Evolutionary conservation across 1,139 yeast species (phyloP).

Genomic region (Kurtzmaniella natalensis): DNA sequence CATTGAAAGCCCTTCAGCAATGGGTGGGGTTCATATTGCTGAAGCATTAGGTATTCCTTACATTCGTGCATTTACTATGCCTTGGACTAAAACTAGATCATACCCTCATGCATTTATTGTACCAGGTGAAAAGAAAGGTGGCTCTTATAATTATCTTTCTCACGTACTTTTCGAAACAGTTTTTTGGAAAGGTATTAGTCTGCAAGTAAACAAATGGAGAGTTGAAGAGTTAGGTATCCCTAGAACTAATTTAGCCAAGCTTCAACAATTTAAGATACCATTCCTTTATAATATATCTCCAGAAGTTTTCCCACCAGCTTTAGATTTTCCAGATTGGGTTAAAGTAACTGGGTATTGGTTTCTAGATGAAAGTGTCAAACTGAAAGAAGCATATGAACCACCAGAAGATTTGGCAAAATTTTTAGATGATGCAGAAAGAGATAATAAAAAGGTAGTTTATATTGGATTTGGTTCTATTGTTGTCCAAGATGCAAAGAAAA

Average conservation of each 20-base stretch:
- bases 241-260: constrained; percentile 61
- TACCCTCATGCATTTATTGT: constrained; percentile 96
- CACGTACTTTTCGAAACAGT: constrained; percentile 90
- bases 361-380: constrained; percentile 59
- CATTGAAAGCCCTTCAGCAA: constrained; percentile 91
- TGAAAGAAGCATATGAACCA: constrained; percentile 52
- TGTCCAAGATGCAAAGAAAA: constrained; percentile 71
- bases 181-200: constrained; percentile 91
- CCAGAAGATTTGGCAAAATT: constrained; percentile 58
- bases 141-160: constrained; percentile 86
- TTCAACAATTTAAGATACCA: constrained; percentile 80
- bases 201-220: constrained; percentile 88
- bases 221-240: constrained; percentile 58
- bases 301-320: constrained; percentile 82
- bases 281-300: constrained; percentile 89
- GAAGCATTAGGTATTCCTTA: constrained; percentile 88
- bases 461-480: constrained; percentile 97
- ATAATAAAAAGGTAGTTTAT: constrained; percentile 70
- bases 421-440: constrained; percentile 55
- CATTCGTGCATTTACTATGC: constrained; percentile 95
- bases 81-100: constrained; percentile 94
- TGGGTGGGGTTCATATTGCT: constrained; percentile 94
- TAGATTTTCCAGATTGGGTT: constrained; percentile 92
- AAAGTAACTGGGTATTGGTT: constrained; percentile 96
- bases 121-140: constrained; percentile 90